A percentile compares a stretch with the other conserved stretches of the same genome.
These are phyloP conservation scores for Botrytis cinerea DNA, from an alignment of 2,329 filamentous ascomycete species.

Conservation along the genomic window DNA sequence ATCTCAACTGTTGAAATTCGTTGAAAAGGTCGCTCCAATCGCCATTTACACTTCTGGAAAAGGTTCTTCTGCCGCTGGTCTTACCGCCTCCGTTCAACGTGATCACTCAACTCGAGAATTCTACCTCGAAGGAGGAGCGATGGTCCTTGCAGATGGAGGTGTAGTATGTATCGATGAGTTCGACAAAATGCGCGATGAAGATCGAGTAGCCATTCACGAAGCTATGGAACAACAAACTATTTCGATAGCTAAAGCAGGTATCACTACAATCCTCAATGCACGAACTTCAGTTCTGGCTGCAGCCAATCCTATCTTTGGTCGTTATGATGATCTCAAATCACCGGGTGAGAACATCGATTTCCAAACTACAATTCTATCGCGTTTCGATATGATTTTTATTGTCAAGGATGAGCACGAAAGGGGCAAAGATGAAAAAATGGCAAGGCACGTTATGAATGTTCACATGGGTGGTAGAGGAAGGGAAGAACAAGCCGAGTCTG, in stretches of 20 bases:
- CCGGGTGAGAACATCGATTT: constrained; percentile 99
- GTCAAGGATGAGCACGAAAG: constrained; percentile 93
- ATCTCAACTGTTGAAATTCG: constrained; percentile 95
- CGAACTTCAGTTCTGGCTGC: constrained; percentile 93
- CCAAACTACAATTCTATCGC: constrained; percentile 94
- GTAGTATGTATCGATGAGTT: constrained; percentile 99
- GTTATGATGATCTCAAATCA: constrained; percentile 97
- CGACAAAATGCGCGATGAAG: constrained; percentile 99
- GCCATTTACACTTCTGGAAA: constrained; percentile 99
- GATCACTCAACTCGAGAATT: constrained; percentile 93
- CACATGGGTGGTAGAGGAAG: constrained; percentile 87
- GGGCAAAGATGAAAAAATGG: constrained; percentile 87
- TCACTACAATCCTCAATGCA: constrained; percentile 96
- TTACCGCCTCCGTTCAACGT: constrained; percentile 94
- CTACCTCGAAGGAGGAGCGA: constrained; percentile 95
- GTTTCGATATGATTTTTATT: constrained; percentile 99
- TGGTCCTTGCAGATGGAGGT: constrained; percentile 95
- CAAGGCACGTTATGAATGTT: constrained; percentile 94
- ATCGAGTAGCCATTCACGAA: constrained; percentile 97
- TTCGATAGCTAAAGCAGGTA: constrained; percentile 96
- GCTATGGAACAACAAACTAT: constrained; percentile 99
- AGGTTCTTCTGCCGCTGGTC: constrained; percentile 93
- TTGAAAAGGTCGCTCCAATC: constrained; percentile 93
- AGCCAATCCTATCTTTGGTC: constrained; percentile 95
- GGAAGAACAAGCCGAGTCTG: constrained; percentile 80